phyloP scores from a whole-genome alignment of 371 early-diverging fungal genomes.

The Blakeslea trispora region DNA sequence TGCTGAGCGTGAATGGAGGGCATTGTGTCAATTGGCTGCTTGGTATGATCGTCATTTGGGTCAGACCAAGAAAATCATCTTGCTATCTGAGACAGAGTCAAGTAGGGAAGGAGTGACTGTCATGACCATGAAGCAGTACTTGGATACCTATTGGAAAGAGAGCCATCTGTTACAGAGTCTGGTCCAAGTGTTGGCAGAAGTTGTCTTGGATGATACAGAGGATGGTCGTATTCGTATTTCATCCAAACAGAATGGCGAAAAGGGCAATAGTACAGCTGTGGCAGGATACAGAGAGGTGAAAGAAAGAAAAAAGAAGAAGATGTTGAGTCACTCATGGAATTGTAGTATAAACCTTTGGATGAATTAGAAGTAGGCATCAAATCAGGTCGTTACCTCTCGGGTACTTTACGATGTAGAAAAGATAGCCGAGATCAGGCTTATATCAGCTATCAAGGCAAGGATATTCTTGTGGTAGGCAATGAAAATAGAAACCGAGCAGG shows the following conservation, averaged over 20 bases:
- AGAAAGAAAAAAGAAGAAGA: neutral
- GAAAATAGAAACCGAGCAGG: conserved; percentile 79
- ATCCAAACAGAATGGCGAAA: conserved; percentile 22
- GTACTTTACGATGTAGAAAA: conserved; percentile 51
- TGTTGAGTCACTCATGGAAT: neutral
- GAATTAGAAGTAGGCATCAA: conserved; percentile 65
- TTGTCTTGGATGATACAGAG: conserved; percentile 54
- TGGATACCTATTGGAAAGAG: conserved; percentile 43
- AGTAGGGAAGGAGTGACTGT: conserved; percentile 14
- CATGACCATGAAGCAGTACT: conserved; percentile 43
- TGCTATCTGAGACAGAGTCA: conserved; percentile 49
- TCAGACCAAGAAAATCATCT: conserved; percentile 43
- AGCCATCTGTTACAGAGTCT: conserved; percentile 48
- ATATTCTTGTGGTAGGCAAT: conserved; percentile 67
- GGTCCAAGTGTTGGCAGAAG: conserved; percentile 51
- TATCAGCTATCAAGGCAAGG: conserved; percentile 50
- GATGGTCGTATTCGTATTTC: conserved; percentile 37
- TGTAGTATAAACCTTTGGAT: conserved; percentile 59
- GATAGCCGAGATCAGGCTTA: conserved; percentile 61
- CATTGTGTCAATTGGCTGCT: conserved; percentile 51
- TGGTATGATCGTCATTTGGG: conserved; percentile 62
- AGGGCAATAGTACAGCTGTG: conserved; percentile 18
- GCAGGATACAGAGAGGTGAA: conserved; percentile 57
- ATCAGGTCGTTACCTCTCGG: conserved; percentile 56
- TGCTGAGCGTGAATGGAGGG: conserved; percentile 58